These are phyloP conservation scores for Talaromyces atroroseus DNA, from an alignment of 2,329 filamentous ascomycete species.

Conservation along the genomic window DNA sequence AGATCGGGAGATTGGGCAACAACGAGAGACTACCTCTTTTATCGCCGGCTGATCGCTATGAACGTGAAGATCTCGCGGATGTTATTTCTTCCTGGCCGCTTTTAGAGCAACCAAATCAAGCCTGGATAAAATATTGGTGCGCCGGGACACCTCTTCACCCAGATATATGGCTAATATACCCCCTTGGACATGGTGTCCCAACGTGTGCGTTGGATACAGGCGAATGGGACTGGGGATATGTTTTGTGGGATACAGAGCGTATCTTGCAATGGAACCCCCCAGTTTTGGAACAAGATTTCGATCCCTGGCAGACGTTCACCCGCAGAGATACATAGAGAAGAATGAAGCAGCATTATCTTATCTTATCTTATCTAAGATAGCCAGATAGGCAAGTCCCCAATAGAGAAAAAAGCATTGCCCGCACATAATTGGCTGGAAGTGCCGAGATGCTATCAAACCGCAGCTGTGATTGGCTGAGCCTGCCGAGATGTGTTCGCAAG, in stretches of 20 bases:
- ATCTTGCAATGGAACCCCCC: background rate
- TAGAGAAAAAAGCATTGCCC: background rate
- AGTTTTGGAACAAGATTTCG: background rate
- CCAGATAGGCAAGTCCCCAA: no score
- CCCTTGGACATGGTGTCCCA: background rate
- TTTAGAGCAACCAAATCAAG: constrained; percentile 18
- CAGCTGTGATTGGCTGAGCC: background rate
- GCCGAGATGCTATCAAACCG: background rate
- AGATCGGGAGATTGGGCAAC: background rate
- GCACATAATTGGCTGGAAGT: background rate
- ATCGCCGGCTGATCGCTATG: background rate
- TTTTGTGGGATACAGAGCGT: background rate
- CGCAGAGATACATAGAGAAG: background rate
- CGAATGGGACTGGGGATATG: background rate
- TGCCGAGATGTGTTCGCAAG: background rate
- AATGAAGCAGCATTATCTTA: background rate
- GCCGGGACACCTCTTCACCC: constrained; percentile 16
- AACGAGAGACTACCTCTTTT: background rate
- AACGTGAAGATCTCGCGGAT: background rate
- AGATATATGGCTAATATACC: background rate
- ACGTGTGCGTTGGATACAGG: background rate
- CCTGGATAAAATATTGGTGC: constrained; percentile 21
- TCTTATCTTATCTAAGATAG: background rate
- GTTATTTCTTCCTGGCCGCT: background rate
- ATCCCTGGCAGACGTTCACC: background rate